A percentile compares a stretch with the other conserved stretches of the same genome.
Evolutionary conservation across 2,329 filamentous ascomycete genomes (phyloP).

Genomic region (Arthrobotrys megalospora): DNA sequence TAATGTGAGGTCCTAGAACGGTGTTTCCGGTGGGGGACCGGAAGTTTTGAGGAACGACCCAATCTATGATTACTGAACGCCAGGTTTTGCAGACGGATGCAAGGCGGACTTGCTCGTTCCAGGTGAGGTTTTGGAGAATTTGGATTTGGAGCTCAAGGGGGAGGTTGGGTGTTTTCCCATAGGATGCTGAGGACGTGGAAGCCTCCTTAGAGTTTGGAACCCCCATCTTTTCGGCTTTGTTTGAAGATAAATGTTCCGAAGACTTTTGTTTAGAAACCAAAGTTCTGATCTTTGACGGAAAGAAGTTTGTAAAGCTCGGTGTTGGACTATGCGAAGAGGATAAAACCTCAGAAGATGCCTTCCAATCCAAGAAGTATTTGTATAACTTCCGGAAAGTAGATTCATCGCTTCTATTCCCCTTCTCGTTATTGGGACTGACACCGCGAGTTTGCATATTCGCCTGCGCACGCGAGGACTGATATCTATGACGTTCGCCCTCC

Average conservation of each 20-base stretch:
- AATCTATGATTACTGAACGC: slow-evolving; percentile 48
- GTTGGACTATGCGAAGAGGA: slow-evolving; percentile 8
- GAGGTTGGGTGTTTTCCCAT: slow-evolving; percentile 35
- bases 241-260: slow-evolving; percentile 6
- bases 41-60: slow-evolving; percentile 48
- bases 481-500: slow-evolving; percentile 26
- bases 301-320: slow-evolving; percentile 21
- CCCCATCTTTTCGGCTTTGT: slow-evolving; percentile 40
- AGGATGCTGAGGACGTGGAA: not conserved
- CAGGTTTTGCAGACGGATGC: slow-evolving; percentile 51
- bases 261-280: slow-evolving; percentile 33
- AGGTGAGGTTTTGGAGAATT: slow-evolving; percentile 48
- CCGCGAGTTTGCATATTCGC: slow-evolving; percentile 19
- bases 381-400: slow-evolving; percentile 41
- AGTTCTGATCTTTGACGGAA: slow-evolving; percentile 36
- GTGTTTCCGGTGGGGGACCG: slow-evolving; percentile 48
- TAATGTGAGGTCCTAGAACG: slow-evolving; percentile 43
- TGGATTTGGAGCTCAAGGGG: slow-evolving; percentile 55
- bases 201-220: slow-evolving; percentile 14
- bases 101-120: slow-evolving; percentile 52
- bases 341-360: slow-evolving; percentile 17
- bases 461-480: not conserved
- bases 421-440: slow-evolving; percentile 16
- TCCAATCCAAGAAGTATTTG: slow-evolving; percentile 56
- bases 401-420: slow-evolving; percentile 30